Evolutionary conservation across 805 yeast genomes (phyloP).

Genomic region (Scheffersomyces coipomensis): DNA sequence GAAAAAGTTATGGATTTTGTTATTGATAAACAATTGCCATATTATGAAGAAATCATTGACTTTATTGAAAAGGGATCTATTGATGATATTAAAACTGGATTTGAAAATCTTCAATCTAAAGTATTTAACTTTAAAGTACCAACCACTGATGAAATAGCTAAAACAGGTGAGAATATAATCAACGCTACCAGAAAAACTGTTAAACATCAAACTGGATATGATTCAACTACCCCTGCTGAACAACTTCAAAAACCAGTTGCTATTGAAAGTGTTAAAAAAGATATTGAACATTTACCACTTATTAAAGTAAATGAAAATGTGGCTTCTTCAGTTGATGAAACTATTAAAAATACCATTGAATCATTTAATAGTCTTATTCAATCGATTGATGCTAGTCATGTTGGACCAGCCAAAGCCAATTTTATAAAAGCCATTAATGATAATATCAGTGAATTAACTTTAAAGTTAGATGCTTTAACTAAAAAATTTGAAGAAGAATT

Average conservation of each 20-base stretch:
- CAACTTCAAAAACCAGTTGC: conserved; percentile 43
- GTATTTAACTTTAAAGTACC: conserved; percentile 21
- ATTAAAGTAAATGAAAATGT: conserved; percentile 22
- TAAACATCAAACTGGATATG: conserved; percentile 1
- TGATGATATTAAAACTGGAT: conserved; percentile 26
- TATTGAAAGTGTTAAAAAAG: conserved; percentile 29
- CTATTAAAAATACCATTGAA: conserved; percentile 32
- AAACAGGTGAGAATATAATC: conserved; percentile 30
- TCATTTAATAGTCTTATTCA: conserved; percentile 38
- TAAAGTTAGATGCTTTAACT: conserved; percentile 31
- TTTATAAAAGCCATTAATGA: conserved; percentile 31
- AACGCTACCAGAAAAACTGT: conserved; percentile 33
- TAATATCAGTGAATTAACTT: conserved; percentile 28
- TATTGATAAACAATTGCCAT: conserved; percentile 42
- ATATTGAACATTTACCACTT: conserved; percentile 31
- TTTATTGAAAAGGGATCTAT: conserved; percentile 33
- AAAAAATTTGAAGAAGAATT: conserved; percentile 35
- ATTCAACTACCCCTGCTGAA: conserved; percentile 30
- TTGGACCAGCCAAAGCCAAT: conserved; percentile 20
- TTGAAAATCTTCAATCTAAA: conserved; percentile 15
- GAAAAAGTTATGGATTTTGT: conserved; percentile 45
- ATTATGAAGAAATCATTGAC: conserved; percentile 39
- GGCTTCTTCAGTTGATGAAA: conserved; percentile 25
- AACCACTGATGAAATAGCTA: conserved; percentile 31
- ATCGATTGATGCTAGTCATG: conserved; percentile 29